Conservation (phyloP, 352 stramenopile species). For the Pythium coloratum region DNA sequence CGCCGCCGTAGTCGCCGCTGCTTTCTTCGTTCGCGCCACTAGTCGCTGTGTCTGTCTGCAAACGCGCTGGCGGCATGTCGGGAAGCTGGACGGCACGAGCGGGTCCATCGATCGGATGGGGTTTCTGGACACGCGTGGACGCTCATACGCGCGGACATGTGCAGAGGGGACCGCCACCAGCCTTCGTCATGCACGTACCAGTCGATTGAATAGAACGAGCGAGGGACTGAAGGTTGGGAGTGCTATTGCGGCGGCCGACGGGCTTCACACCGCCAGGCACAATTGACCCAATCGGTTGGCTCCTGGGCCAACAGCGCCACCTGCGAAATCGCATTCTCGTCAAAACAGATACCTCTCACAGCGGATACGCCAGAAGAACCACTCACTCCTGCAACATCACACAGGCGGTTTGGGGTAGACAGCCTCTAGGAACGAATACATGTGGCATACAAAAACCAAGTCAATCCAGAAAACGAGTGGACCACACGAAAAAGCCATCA, state of each 20-base stretch:
- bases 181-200: constrained; percentile 57
- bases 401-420: neutral
- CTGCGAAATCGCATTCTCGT: constrained; percentile 28
- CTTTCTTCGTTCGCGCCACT: no score
- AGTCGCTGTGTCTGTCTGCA: neutral
- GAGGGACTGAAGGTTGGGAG: constrained; percentile 80
- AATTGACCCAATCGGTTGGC: constrained; percentile 76
- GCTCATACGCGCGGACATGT: neutral
- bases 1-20: neutral
- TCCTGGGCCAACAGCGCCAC: constrained; percentile 44
- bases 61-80: neutral
- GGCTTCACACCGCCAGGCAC: constrained; percentile 27
- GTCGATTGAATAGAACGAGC: constrained; percentile 88
- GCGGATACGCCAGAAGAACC: constrained; percentile 1
- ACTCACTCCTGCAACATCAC: neutral
- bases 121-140: neutral
- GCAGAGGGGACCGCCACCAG: neutral
- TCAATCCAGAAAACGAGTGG: neutral
- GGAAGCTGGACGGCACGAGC: neutral
- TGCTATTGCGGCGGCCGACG: constrained; percentile 29
- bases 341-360: constrained; percentile 21
- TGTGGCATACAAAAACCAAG: neutral
- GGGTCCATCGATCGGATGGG: neutral
- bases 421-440: constrained; percentile 2
- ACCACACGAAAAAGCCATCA: neutral